These are phyloP conservation scores for Plasmodium reichenowi DNA, from an alignment of 169 alveolate species.

Conservation along the genomic window DNA sequence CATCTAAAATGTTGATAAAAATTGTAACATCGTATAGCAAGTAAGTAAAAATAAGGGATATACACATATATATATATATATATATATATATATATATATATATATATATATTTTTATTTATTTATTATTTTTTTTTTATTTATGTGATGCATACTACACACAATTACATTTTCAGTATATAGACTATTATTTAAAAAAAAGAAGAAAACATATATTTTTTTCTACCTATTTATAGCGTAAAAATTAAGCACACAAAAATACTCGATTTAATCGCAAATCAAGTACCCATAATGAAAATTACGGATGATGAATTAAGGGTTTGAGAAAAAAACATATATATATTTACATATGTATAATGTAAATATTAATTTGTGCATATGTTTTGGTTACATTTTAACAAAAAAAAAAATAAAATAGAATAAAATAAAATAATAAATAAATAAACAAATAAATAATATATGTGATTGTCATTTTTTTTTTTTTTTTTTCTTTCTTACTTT, in stretches of 20 bases:
- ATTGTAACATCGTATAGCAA: constrained; percentile 78
- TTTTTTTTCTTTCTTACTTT: background rate
- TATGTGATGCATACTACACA: too few relatives aligned
- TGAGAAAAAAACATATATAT: background rate
- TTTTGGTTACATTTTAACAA: too few relatives aligned
- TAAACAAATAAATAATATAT: background rate
- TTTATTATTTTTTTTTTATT: background rate
- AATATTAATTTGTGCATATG: background rate
- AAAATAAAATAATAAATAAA: background rate
- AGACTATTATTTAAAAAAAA: background rate
- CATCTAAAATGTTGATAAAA: constrained; percentile 79
- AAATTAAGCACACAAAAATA: constrained; percentile 68
- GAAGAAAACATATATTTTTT: background rate
- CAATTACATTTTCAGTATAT: too few relatives aligned
- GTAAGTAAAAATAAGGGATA: constrained; percentile 75
- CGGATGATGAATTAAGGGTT: constrained; percentile 72
- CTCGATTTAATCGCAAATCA: constrained; percentile 66
- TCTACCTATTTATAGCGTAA: constrained; percentile 21
- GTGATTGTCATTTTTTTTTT: background rate
- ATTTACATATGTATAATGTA: background rate
- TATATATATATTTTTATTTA: background rate
- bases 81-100: background rate
- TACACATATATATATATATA: background rate
- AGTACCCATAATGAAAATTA: constrained; percentile 68
- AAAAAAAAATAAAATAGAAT: background rate